Evolutionary conservation across 2,329 filamentous ascomycete genomes (phyloP).

Genomic region (Fusarium pininemorale): DNA sequence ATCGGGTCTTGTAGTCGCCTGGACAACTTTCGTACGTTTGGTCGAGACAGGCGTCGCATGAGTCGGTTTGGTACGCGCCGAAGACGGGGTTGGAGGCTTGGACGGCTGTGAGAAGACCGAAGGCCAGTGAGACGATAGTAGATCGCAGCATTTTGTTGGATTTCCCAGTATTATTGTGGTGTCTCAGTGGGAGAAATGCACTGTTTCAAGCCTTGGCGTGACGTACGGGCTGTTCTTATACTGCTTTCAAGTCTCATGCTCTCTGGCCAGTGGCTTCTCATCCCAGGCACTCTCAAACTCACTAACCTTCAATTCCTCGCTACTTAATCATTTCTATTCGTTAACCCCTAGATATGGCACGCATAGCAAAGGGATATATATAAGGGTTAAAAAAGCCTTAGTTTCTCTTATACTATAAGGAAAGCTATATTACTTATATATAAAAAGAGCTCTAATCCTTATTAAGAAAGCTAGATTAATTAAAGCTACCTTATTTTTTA

Average conservation of each 20-base stretch:
- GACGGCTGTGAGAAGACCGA: neutral
- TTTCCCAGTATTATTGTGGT: fast-evolving
- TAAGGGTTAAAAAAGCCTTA: no score
- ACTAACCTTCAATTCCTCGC: neutral
- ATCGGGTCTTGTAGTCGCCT: neutral
- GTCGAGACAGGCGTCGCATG: neutral
- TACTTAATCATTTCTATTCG: neutral
- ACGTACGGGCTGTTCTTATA: neutral
- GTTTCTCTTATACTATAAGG: no score
- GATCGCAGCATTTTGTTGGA: neutral
- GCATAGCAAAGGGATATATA: no score
- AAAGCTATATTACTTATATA: no score
- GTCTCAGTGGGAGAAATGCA: neutral
- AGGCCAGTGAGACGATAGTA: neutral
- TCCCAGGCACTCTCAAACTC: neutral
- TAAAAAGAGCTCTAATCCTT: no score
- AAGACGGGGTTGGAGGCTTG: neutral
- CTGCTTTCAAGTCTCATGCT: neutral
- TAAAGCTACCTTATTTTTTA: no score
- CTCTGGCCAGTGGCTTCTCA: neutral
- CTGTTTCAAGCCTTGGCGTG: no score
- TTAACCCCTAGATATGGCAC: no score
- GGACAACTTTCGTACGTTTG: neutral
- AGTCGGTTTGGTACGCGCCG: neutral
- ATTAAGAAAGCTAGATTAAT: no score